A percentile compares a stretch with the other conserved stretches of the same genome.
phyloP scores from a whole-genome alignment of 169 alveolate genomes.

The Eimeria acervulina region DNA sequence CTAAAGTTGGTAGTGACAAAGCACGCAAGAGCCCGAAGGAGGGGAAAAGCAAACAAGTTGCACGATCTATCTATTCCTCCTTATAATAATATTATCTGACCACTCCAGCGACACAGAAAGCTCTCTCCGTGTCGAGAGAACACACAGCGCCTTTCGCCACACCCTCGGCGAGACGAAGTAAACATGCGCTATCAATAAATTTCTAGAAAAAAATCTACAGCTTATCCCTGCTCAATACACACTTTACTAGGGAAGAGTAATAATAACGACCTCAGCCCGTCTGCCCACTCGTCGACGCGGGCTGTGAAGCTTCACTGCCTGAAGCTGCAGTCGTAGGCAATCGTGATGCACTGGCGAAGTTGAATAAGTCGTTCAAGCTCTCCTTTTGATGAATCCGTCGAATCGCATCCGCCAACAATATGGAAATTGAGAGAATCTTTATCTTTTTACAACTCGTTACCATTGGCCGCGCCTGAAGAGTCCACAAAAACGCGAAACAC shows the following conservation, averaged over 20 bases:
- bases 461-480: slow-evolving; percentile 83
- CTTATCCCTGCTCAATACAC: not conserved
- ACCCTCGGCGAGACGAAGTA: no score
- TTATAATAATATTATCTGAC: not conserved
- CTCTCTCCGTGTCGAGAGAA: not conserved
- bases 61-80: not conserved
- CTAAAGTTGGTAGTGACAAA: not conserved
- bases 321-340: not conserved
- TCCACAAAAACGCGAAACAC: not conserved
- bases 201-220: slow-evolving; percentile 3
- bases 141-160: not conserved
- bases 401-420: slow-evolving; percentile 94
- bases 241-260: no score
- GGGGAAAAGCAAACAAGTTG: not conserved
- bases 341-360: slow-evolving; percentile 54
- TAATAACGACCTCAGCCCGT: no score
- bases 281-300: not conserved
- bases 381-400: slow-evolving; percentile 94
- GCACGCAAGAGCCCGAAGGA: not conserved
- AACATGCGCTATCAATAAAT: not conserved
- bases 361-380: slow-evolving; percentile 88
- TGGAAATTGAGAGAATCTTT: slow-evolving; percentile 88
- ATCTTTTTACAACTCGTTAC: slow-evolving; percentile 88
- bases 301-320: not conserved
- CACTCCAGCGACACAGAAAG: not conserved